These are phyloP conservation scores for Sclerotinia sclerotiorum DNA, from an alignment of 2,329 filamentous ascomycete genomes.

Conservation along the genomic window DNA sequence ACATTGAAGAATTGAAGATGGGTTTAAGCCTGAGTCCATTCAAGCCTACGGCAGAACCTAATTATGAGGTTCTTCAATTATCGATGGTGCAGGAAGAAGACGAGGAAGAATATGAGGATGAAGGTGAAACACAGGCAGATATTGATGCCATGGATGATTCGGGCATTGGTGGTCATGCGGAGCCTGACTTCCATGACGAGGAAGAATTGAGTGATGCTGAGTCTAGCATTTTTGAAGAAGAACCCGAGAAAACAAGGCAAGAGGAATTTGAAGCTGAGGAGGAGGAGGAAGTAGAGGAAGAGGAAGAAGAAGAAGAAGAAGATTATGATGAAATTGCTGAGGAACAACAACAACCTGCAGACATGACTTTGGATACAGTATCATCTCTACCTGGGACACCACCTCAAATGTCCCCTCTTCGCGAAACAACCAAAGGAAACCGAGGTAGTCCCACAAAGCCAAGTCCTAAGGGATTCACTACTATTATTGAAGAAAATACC, in stretches of 20 bases:
- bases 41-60: constrained; percentile 52
- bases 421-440: constrained; percentile 37
- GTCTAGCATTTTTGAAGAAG: constrained; percentile 51
- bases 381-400: constrained; percentile 35
- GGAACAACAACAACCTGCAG: constrained; percentile 33
- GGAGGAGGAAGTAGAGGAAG: constrained; percentile 48
- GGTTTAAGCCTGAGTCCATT: constrained; percentile 64
- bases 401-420: constrained; percentile 48
- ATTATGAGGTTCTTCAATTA: constrained; percentile 43
- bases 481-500: constrained; percentile 51
- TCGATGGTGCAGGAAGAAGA: constrained; percentile 30
- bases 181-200: constrained; percentile 37
- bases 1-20: constrained; percentile 66
- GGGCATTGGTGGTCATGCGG: constrained; percentile 27
- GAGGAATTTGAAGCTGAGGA: constrained; percentile 36
- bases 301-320: constrained; percentile 40
- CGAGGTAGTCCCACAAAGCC: constrained; percentile 33
- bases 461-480: constrained; percentile 45
- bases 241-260: constrained; percentile 41
- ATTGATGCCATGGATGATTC: constrained; percentile 41
- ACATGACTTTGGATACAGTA: constrained; percentile 34
- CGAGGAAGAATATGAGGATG: constrained; percentile 30
- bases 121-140: constrained; percentile 40
- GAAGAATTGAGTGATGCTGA: constrained; percentile 32
- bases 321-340: constrained; percentile 31